These are phyloP conservation scores for Aphanomyces astaci DNA, from an alignment of 352 stramenopile genomes.

Conservation along the genomic window DNA sequence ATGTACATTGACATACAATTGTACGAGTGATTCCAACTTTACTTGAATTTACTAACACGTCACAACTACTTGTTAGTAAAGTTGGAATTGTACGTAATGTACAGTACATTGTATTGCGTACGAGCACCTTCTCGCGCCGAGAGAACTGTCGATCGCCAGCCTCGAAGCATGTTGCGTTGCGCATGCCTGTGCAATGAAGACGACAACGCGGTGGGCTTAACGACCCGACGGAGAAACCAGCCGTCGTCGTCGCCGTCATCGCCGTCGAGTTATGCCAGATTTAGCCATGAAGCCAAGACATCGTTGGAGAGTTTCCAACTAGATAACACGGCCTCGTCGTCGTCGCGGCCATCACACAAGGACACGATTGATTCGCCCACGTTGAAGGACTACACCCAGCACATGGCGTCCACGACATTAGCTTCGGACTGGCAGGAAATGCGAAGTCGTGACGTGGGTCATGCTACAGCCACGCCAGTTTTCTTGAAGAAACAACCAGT, in stretches of 20 bases:
- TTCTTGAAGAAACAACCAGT: constrained; percentile 2
- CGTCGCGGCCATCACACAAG: neutral
- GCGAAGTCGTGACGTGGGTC: neutral
- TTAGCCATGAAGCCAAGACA: neutral
- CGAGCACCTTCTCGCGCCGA: neutral
- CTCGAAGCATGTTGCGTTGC: neutral
- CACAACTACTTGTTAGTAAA: too few relatives aligned
- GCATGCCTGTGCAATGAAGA: neutral
- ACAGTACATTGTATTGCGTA: neutral
- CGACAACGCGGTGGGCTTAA: neutral
- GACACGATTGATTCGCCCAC: neutral
- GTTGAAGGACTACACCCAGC: neutral
- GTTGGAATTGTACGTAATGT: too few relatives aligned
- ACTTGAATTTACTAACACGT: too few relatives aligned
- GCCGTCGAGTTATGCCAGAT: neutral
- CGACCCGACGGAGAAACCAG: neutral
- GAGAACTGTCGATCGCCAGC: neutral
- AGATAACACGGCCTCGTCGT: neutral
- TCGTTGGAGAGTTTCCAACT: neutral
- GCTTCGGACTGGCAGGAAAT: constrained; percentile 3
- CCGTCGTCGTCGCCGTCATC: neutral
- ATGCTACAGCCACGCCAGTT: neutral
- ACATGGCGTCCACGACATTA: neutral
- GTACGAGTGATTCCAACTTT: too few relatives aligned
- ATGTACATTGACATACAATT: too few relatives aligned